Percentiles rank a stretch among this genome's conserved stretches.
Evolutionary conservation across 2,329 filamentous ascomycete species (phyloP).

Genomic region (Erysiphe pulchra): DNA sequence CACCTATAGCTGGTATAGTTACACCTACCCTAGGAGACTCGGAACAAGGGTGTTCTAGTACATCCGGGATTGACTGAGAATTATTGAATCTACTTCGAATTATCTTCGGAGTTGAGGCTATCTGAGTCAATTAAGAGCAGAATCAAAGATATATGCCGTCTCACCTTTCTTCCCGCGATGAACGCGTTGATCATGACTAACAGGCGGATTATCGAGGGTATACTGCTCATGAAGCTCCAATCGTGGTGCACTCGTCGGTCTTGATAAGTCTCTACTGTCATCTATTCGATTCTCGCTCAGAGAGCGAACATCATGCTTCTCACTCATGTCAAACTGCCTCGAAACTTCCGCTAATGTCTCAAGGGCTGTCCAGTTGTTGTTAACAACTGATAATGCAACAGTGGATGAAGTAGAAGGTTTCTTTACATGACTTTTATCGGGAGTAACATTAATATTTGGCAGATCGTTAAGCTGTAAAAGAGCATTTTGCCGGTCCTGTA

Average conservation of each 20-base stretch:
- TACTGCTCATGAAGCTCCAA: constrained; percentile 33
- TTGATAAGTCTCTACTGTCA: constrained; percentile 4
- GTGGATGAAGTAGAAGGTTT: constrained; percentile 6
- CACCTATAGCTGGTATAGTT: constrained; percentile 6
- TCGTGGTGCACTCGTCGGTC: constrained; percentile 7
- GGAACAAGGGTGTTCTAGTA: constrained; percentile 7
- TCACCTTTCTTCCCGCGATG: constrained; percentile 17
- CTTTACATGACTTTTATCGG: constrained; percentile 13
- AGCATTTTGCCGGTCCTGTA: constrained; percentile 50
- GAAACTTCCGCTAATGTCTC: constrained; percentile 78
- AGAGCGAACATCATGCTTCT: constrained; percentile 29
- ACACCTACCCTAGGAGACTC: constrained; percentile 10
- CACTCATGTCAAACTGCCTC: constrained; percentile 43
- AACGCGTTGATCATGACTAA: constrained; percentile 20
- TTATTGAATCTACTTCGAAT: constrained; percentile 3
- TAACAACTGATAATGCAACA: constrained; percentile 18
- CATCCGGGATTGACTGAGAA: constrained; percentile 2
- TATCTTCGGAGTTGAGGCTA: constrained; percentile 5
- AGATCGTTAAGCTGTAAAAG: constrained; percentile 48
- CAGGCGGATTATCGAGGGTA: constrained; percentile 28
- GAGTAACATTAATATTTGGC: constrained; percentile 20
- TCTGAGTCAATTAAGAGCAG: constrained; percentile 6
- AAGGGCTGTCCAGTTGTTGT: constrained; percentile 49
- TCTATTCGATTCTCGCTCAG: constrained; percentile 19
- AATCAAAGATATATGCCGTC: constrained; percentile 3